Percentiles rank a stretch among this genome's conserved stretches.
phyloP scores from a whole-genome alignment of 257 asterid species.

The Solanum neorickii region DNA sequence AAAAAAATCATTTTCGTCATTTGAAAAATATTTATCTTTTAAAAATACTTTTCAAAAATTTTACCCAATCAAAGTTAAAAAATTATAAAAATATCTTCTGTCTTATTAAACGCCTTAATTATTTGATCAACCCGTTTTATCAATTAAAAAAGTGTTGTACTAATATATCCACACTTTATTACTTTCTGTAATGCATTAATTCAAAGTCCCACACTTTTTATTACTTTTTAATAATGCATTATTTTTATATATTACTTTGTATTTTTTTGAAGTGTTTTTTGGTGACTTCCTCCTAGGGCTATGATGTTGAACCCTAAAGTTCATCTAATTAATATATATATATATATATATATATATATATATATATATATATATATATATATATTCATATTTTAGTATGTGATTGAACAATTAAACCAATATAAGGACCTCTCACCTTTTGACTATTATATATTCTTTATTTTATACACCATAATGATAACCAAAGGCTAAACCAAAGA shows the following conservation, averaged over 20 bases:
- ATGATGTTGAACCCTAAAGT: neutral
- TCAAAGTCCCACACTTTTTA: neutral
- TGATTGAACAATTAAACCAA: neutral
- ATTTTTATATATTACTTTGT: neutral
- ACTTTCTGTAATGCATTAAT: neutral
- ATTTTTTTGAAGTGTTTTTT: neutral
- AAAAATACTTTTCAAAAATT: neutral
- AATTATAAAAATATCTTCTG: neutral
- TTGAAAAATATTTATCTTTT: neutral
- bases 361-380: neutral
- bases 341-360: neutral
- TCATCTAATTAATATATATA: neutral
- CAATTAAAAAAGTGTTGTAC: neutral
- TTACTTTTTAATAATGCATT: neutral
- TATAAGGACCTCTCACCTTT: neutral
- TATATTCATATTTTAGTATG: neutral
- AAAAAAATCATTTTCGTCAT: no score
- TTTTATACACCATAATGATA: neutral
- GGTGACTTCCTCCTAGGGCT: neutral
- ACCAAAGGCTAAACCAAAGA: neutral
- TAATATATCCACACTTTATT: neutral
- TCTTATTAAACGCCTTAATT: neutral
- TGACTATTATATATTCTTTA: neutral
- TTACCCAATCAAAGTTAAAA: neutral
- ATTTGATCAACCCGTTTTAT: neutral